Conservation (phyloP, 1,139 yeast genomes). For the Eremothecium gossypii region DNA sequence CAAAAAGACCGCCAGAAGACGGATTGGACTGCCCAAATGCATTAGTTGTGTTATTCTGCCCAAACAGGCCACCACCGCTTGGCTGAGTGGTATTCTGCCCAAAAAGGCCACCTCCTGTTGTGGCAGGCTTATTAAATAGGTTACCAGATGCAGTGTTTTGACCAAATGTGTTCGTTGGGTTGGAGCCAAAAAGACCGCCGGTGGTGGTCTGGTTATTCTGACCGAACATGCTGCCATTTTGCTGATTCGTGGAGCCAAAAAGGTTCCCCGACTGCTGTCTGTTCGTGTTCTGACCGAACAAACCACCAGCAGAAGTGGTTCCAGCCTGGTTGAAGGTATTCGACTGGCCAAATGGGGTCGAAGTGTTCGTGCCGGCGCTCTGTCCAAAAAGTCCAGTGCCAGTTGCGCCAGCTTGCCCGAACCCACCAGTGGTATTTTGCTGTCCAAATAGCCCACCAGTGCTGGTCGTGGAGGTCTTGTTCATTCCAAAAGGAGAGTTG, state of each 20-base stretch:
- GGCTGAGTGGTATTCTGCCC: constrained; percentile 18
- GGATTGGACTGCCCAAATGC: constrained; percentile 18
- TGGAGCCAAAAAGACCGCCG: constrained; percentile 23
- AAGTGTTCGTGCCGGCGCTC: constrained; percentile 10
- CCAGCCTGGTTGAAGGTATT: constrained; percentile 12
- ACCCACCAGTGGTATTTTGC: constrained; percentile 8
- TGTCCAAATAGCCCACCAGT: constrained; percentile 17
- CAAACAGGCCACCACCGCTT: constrained; percentile 27
- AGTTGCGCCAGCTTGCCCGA: constrained; percentile 10
- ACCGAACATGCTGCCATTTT: constrained; percentile 35
- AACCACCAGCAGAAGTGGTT: constrained; percentile 28
- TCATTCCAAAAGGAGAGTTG: constrained; percentile 22
- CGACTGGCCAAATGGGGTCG: constrained; percentile 21
- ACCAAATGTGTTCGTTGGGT: constrained; percentile 19
- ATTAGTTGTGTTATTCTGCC: constrained; percentile 18
- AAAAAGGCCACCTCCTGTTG: constrained; percentile 24
- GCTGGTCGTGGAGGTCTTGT: constrained; percentile 8
- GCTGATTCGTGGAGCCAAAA: constrained; percentile 24
- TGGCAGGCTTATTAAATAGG: constrained; percentile 23
- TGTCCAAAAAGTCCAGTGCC: constrained; percentile 25
- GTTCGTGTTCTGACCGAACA: constrained; percentile 31
- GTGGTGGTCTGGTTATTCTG: constrained; percentile 20
- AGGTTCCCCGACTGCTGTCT: constrained; percentile 20
- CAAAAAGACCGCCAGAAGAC: constrained; percentile 24
- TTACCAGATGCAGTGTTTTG: constrained; percentile 22